Conservation (phyloP, 306 rosid species). For the Carpinus viminea region DNA sequence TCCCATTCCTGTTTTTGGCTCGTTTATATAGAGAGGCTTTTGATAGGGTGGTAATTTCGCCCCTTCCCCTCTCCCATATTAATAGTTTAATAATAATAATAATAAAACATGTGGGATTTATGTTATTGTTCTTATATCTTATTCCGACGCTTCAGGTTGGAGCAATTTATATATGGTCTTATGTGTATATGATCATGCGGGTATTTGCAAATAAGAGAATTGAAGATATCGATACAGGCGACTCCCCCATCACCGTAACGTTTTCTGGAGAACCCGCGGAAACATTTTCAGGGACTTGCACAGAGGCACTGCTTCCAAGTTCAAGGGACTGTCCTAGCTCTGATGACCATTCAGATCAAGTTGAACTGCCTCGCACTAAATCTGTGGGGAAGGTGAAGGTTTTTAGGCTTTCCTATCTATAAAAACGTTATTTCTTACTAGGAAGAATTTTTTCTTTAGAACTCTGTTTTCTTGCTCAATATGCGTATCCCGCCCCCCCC, state of each 20-base stretch:
- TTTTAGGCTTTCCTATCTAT: neutral
- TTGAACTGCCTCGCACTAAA: neutral
- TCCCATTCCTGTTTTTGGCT: no score
- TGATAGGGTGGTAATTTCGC: no score
- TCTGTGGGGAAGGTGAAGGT: neutral
- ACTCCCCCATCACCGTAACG: neutral
- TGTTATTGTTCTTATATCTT: neutral
- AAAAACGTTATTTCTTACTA: no score
- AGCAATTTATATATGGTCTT: conserved; percentile 12
- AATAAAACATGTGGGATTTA: neutral
- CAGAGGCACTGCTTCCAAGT: neutral
- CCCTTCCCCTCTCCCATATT: no score
- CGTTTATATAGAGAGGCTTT: no score
- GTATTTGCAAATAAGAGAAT: neutral
- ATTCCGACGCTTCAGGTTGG: conserved; percentile 1
- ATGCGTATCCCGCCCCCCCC: neutral
- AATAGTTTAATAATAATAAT: neutral
- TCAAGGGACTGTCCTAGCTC: neutral
- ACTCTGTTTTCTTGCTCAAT: neutral
- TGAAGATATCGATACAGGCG: neutral
- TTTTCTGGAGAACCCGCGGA: neutral
- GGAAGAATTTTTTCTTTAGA: no score
- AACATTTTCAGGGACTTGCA: conserved; percentile 1
- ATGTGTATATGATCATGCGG: conserved; percentile 9
- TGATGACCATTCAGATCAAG: neutral